Percentiles rank a stretch among this genome's conserved stretches.
Evolutionary conservation across 2,329 filamentous ascomycete species (phyloP).

Genomic region (Diatrype stigma): DNA sequence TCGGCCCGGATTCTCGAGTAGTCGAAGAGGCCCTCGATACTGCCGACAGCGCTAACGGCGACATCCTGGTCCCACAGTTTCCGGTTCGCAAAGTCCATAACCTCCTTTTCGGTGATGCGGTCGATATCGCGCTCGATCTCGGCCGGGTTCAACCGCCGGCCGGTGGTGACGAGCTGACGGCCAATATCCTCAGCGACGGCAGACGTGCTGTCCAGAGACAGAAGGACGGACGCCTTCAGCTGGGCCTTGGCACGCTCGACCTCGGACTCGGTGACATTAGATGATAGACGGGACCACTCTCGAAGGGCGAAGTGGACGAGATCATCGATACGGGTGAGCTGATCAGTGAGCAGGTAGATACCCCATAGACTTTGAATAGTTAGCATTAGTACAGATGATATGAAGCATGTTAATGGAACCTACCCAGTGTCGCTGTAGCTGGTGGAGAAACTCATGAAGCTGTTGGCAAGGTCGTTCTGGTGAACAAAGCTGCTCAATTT

Average conservation of each 20-base stretch:
- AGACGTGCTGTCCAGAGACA: constrained; percentile 95
- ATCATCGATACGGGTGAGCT: constrained; percentile 83
- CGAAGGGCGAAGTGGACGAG: constrained; percentile 97
- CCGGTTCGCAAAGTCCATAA: constrained; percentile 92
- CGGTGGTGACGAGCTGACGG: constrained; percentile 96
- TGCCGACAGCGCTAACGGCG: constrained; percentile 87
- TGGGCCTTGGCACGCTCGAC: constrained; percentile 98
- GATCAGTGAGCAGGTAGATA: constrained; percentile 96
- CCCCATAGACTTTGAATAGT: constrained; percentile 77
- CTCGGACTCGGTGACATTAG: constrained; percentile 83
- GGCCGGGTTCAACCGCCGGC: constrained; percentile 81
- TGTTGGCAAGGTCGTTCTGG: constrained; percentile 94
- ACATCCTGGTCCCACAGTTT: constrained; percentile 98
- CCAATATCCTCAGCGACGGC: constrained; percentile 98
- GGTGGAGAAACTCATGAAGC: constrained; percentile 99
- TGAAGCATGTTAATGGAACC: constrained; percentile 26
- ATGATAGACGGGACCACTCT: constrained; percentile 94
- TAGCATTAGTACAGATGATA: constrained; percentile 7
- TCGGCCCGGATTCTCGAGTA: constrained; percentile 78
- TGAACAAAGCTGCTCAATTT: constrained; percentile 94
- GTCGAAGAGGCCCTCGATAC: constrained; percentile 80
- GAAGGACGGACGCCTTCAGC: constrained; percentile 95
- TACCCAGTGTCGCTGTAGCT: constrained; percentile 99
- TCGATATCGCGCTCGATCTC: constrained; percentile 94
- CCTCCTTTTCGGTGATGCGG: constrained; percentile 87